Base-by-base conservation (phyloP, 257 asterid species). In the Capsicum rhomboideum region DNA sequence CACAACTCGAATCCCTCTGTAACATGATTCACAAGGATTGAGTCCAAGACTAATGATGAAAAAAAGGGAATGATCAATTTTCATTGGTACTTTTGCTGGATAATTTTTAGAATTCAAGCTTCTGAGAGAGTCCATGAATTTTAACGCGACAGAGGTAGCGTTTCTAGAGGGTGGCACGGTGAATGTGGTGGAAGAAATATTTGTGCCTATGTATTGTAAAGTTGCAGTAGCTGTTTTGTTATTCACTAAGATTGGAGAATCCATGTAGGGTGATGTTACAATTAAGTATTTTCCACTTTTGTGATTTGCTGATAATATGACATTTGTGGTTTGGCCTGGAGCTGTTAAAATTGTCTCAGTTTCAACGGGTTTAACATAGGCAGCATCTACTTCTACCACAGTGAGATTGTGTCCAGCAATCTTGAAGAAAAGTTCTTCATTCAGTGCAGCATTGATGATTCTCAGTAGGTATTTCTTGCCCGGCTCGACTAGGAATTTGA, bases 251-350 rank as follows among this genome's bases (percentile, higher is more conserved):
- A 90, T 56, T 0, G 91, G 91, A 18, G 92, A 84, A 9, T 89
- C 90, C 87, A 86, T 88, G 87, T 87, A 92, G 0, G 97, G 90
- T 6, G 92, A 88, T 46, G 91, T 91, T 10, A 90, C 86, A 64
- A 92, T 85, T 42, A 85, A 67, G 88, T 87, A 91, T 74, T 88
- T 90, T 26, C 86, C 93, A 10, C 40, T 52, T 11, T 16, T 20
- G 0, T 59, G 86, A 82, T 83, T 37, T 6, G 97, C 78, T 0
- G 85, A 67, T 40, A 92, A 28, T 17, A 92, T 85, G 81, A 82
- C 92, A 44, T 81, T 90, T 5, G 93, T 88, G 0, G 94, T 92
- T 75, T 92, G 95, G 11, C 96, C 94, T 1, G 94, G 93, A 2
- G 93, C 86, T n/a, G 87, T 83, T 6, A 91, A 67, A 77, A 91